Percentiles rank a stretch among this genome's conserved stretches.
Conservation (phyloP, 1,139 yeast species). For the Blastobotrys aristatus region DNA sequence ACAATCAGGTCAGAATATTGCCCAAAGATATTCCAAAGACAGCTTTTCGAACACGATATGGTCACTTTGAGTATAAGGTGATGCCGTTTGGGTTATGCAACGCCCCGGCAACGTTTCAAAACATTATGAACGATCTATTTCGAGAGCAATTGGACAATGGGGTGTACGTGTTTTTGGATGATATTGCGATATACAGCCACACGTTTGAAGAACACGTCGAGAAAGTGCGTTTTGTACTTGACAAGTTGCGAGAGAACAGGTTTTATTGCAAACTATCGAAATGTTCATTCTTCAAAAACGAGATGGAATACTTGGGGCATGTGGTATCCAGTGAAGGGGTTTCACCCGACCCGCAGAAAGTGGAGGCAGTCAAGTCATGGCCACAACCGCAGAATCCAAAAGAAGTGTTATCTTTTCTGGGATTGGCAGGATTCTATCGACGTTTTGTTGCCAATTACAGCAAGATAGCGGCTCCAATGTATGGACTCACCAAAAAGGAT, state of each 20-base stretch:
- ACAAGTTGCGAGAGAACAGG: conserved; percentile 6
- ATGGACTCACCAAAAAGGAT: neutral
- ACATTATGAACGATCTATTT: conserved; percentile 19
- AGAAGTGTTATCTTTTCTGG: neutral
- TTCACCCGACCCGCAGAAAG: neutral
- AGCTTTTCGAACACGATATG: conserved; percentile 20
- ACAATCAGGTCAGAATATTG: conserved; percentile 23
- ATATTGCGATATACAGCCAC: conserved; percentile 16
- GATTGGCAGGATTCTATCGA: conserved; percentile 3
- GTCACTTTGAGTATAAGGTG: conserved; percentile 23
- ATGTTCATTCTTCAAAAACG: conserved; percentile 14
- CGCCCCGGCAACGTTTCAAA: conserved; percentile 25
- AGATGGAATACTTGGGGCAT: conserved; percentile 16
- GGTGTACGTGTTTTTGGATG: conserved; percentile 26
- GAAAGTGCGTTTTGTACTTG: conserved; percentile 19
- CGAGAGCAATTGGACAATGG: conserved; percentile 16
- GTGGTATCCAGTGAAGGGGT: conserved; percentile 8
- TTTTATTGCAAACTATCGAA: conserved; percentile 12
- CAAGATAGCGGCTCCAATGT: neutral
- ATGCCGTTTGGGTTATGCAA: conserved; percentile 27
- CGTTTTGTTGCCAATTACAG: neutral
- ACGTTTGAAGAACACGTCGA: conserved; percentile 24
- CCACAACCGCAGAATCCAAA: neutral
- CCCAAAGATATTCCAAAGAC: conserved; percentile 24
- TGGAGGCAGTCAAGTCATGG: neutral